Evolutionary conservation across 1,139 yeast genomes (phyloP).

Genomic region (Yamadazyma pseudoaaseri): DNA sequence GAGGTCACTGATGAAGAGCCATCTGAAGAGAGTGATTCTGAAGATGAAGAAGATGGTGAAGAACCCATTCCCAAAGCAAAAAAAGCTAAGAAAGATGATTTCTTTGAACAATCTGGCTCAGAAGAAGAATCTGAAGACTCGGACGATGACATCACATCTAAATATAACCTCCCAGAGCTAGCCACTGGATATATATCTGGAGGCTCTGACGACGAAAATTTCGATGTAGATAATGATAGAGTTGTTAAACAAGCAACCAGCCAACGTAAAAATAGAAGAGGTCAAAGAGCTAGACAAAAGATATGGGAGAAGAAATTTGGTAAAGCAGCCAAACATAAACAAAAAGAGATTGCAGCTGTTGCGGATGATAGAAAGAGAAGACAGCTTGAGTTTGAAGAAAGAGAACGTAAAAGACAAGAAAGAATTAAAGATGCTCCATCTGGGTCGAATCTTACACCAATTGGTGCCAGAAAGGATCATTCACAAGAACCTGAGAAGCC

Average conservation of each 20-base stretch:
- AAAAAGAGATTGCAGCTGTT: conserved; percentile 55
- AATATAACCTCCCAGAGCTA: conserved; percentile 60
- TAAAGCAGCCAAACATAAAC: conserved; percentile 74
- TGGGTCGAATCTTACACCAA: conserved; percentile 40
- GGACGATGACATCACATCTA: conserved; percentile 13
- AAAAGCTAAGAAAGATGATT: conserved; percentile 36
- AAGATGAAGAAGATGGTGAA: conserved; percentile 8
- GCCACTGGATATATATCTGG: conserved; percentile 83
- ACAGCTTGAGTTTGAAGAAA: conserved; percentile 67
- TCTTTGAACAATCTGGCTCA: conserved; percentile 24
- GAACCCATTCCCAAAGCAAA: conserved; percentile 17
- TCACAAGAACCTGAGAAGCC: background rate
- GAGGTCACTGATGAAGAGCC: conserved; percentile 60
- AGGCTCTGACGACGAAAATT: conserved; percentile 59
- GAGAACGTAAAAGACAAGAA: conserved; percentile 64
- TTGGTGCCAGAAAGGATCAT: conserved; percentile 33
- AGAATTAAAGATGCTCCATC: conserved; percentile 43
- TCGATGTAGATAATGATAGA: conserved; percentile 54
- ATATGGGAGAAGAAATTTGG: conserved; percentile 96
- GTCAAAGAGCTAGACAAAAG: conserved; percentile 95
- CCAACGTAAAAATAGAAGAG: conserved; percentile 82
- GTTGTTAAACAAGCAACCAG: conserved; percentile 55
- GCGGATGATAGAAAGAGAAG: conserved; percentile 56
- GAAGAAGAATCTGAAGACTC: conserved; percentile 25
- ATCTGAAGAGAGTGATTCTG: conserved; percentile 31